Evolutionary conservation across 2,329 filamentous ascomycete species (phyloP), one percentile per base, ranked within the genome.

Genomic region (Hymenotorrendiella dingleyae): DNA sequence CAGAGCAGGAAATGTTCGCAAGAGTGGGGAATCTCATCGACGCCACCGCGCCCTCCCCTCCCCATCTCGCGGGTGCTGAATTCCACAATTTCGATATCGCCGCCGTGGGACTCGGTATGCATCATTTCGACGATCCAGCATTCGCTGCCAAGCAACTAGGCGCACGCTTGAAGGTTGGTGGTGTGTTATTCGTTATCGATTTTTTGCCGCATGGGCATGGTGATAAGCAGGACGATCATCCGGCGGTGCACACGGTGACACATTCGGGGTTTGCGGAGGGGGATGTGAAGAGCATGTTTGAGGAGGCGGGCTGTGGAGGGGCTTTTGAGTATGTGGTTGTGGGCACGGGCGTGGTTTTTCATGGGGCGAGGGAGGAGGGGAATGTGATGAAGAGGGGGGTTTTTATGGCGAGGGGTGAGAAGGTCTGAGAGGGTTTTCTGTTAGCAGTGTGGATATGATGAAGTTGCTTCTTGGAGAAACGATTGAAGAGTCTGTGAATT

Each of bases 21-120:
- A 64, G 72, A 42, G 64, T 72, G 19, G 82, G 78, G 35, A 74
- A 86, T 56, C 69, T 86, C 6, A 62, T 76, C 22, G 64, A 65
- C 43, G 57, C 67, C 2, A 49, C 61, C 7, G 67, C 72, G 35
- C 57, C 69, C 3, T 66, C 71, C 30, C 71, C 83, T 14, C 64
- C 70, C 1, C 65, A 72, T 17, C 73, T 90, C 48, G 67, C 75
- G 2, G 49, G 39, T 2, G 30, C 40, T 2, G 72, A 79, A 23
- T 87, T 84, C 66, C 76, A 71, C 59, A 69, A 78, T 57, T 88
- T 91, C 57, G 84, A 91, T 60, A 57, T 84, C 26, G 76, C 76
- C 5, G 73, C 72, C 30, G 74, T 85, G 14, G 79, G 79, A 24
- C 63, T 79, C 32, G 80, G 76, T 1, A 74, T 82, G 50, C 81